Conservation (phyloP, 345 rosid species). For the Eucalyptus curtisii region DNA sequence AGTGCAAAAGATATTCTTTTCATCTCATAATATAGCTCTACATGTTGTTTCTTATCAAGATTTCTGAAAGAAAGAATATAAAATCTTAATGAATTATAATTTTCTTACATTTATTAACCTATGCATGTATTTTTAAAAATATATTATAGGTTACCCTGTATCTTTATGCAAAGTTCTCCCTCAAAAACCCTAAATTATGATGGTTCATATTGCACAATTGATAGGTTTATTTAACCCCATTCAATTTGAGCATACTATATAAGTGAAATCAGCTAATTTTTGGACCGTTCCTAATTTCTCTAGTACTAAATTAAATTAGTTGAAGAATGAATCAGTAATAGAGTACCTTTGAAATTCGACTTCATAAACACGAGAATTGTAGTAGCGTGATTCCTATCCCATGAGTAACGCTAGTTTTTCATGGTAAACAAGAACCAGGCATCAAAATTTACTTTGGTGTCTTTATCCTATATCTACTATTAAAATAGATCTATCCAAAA, state of each 20-base stretch:
- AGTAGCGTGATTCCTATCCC: not conserved
- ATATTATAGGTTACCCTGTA: not conserved
- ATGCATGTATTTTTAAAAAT: too few species aligned
- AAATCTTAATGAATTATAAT: not conserved
- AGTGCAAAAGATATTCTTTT: not conserved
- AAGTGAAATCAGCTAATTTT: too few species aligned
- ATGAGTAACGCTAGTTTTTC: not conserved
- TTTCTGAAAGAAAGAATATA: not conserved
- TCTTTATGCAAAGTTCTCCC: not conserved
- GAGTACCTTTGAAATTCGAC: not conserved
- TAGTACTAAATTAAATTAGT: not conserved
- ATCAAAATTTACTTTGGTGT: not conserved
- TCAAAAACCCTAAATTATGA: not conserved
- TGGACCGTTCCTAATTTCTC: not conserved
- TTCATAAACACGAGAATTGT: not conserved
- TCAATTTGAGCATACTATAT: not conserved
- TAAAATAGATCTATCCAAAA: not conserved
- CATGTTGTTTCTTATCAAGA: not conserved
- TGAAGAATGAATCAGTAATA: not conserved
- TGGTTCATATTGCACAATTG: not conserved
- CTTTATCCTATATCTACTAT: not conserved
- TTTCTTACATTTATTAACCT: not conserved
- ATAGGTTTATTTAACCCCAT: not conserved
- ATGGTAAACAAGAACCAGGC: not conserved
- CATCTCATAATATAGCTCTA: not conserved